Base-by-base conservation (phyloP, 129 eudicot genomes). In the Flaveria brownii region DNA sequence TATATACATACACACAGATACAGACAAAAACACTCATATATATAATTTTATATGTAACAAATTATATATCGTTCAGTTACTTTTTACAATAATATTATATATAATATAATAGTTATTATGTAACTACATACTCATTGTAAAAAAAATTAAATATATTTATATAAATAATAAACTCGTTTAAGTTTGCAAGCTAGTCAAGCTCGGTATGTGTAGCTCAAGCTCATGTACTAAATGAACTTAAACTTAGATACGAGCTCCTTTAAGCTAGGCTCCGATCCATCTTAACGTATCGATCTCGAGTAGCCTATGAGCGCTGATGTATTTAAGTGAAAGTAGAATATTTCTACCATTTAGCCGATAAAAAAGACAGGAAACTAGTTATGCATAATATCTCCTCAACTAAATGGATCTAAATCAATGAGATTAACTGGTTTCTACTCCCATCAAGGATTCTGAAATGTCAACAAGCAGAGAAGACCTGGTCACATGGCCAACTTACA, bases 381-480 rank as follows among this genome's bases (percentile, higher is more conserved):
- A 17, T 62, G 68, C 18, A 26, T 56, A 69, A 70, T 55, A 69
- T 57, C 11, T 57, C 41, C 8, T 36, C 70, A 78, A 78, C 59
- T 56, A 43, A 57, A 70, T 57, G 76, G 76, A 78, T 78, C 86
- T 76, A 52, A 52, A 82, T 43, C 41, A 68, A 70, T 79, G 84
- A 20, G 69, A 78, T 57, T 78, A 51, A 68, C 69, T 79, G 60
- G 75, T 75, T 26, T 71, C 51, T 65, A 70, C 82, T 75, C 74
- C 80, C 87, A 84, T 72, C 61, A 64, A 75, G 73, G 77, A 84
- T 75, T 79, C 47, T 54, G 33, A 79, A 80, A 70, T 83, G 74
- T 75, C 72, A 63, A 75, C 43, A 68, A 26, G 72, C 46, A 68
- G 30, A 54, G 74, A 61, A 78, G 78, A 79, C 64, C 78, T 66